A percentile compares a stretch with the other conserved stretches of the same genome.
Conservation (phyloP, 495 filamentous ascomycete genomes). For the Penicillium verhagenii region DNA sequence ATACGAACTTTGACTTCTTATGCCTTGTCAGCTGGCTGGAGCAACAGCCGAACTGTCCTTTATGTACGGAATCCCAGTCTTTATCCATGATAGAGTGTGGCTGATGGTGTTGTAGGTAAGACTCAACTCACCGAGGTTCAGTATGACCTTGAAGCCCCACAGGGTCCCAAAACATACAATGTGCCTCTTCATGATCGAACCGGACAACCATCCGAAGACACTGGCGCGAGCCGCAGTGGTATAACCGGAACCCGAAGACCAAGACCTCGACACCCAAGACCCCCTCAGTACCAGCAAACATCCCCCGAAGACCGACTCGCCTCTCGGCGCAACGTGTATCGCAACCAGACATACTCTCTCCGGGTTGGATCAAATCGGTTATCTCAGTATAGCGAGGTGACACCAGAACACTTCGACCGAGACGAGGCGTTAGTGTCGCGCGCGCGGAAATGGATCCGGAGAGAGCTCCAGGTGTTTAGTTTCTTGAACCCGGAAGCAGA, state of each 20-base stretch:
- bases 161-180: conserved; percentile 55
- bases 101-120: conserved; percentile 48
- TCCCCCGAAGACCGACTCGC: conserved; percentile 59
- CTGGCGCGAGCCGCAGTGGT: neutral
- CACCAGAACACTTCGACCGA: conserved; percentile 60
- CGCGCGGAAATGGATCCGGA: conserved; percentile 82
- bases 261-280: conserved; percentile 26
- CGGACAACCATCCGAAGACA: neutral
- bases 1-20: conserved; percentile 79
- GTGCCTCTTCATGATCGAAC: conserved; percentile 23
- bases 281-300: conserved; percentile 20
- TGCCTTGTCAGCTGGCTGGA: conserved; percentile 84
- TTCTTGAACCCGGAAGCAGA: conserved; percentile 57
- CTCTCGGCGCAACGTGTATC: conserved; percentile 73
- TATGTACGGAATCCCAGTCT: conserved; percentile 52
- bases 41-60: conserved; percentile 67
- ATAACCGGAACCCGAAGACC: conserved; percentile 2
- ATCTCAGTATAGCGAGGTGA: conserved; percentile 75
- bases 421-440: conserved; percentile 71
- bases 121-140: conserved; percentile 63
- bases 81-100: conserved; percentile 3
- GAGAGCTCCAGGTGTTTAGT: conserved; percentile 84
- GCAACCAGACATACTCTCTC: conserved; percentile 71
- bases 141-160: conserved; percentile 55
- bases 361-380: conserved; percentile 82